Conservation (phyloP, 768 basidiomycete species). For the Mycena pura region DNA sequence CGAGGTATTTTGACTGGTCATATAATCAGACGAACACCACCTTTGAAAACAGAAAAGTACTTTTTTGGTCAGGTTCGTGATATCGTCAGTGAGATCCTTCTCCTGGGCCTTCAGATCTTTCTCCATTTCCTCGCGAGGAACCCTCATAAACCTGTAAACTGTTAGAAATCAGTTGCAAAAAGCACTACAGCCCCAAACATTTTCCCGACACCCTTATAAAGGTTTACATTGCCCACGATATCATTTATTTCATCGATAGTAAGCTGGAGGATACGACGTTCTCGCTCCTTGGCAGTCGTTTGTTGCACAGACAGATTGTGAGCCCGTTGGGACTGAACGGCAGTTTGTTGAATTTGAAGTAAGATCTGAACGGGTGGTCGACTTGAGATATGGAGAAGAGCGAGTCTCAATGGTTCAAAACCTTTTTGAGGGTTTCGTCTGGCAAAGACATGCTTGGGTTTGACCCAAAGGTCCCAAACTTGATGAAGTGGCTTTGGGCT, state of each 20-base stretch:
- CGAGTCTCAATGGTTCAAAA: slow-evolving; percentile 35
- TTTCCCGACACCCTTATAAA: slow-evolving; percentile 96
- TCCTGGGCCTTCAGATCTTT: slow-evolving; percentile 76
- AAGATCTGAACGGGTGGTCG: slow-evolving; percentile 66
- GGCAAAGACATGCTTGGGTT: slow-evolving; percentile 62
- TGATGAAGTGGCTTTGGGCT: slow-evolving; percentile 32
- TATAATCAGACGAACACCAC: neutral
- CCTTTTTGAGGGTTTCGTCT: slow-evolving; percentile 87
- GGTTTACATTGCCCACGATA: slow-evolving; percentile 74
- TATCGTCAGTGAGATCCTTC: slow-evolving; percentile 85
- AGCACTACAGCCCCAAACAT: slow-evolving; percentile 63
- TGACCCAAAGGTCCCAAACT: slow-evolving; percentile 32
- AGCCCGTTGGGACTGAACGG: slow-evolving; percentile 82
- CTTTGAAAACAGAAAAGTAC: slow-evolving; percentile 41
- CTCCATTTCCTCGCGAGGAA: slow-evolving; percentile 83
- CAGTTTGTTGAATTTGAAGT: slow-evolving; percentile 91
- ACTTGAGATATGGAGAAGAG: slow-evolving; percentile 28
- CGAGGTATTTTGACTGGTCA: slow-evolving; percentile 82
- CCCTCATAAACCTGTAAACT: slow-evolving; percentile 82
- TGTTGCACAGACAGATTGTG: slow-evolving; percentile 80
- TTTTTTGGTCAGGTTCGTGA: slow-evolving; percentile 85
- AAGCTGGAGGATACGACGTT: slow-evolving; percentile 87
- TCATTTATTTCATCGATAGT: slow-evolving; percentile 83
- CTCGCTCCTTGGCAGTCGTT: slow-evolving; percentile 81
- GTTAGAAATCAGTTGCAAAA: slow-evolving; percentile 9